Conservation (phyloP, 305 asterid species). For the Striga hermonthica region DNA sequence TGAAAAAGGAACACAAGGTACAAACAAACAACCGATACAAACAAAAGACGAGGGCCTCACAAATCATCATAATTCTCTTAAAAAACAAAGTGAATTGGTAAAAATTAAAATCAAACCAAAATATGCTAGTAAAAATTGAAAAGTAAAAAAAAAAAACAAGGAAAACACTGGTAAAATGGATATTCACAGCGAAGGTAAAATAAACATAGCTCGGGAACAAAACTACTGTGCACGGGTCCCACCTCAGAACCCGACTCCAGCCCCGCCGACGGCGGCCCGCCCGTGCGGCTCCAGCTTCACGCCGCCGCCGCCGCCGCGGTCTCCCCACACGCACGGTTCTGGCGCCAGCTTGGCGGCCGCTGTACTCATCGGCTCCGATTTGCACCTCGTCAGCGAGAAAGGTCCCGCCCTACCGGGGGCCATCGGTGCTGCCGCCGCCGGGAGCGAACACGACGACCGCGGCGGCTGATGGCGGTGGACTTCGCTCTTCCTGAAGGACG, state of each 20-base stretch:
- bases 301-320: slow-evolving; percentile 29
- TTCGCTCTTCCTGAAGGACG: slow-evolving; percentile 28
- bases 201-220: not conserved
- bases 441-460: slow-evolving; percentile 77
- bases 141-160: too few relatives aligned
- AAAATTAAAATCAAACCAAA: too few relatives aligned
- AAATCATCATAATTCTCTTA: too few relatives aligned
- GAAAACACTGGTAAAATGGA: too few relatives aligned
- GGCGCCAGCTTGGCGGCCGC: slow-evolving; percentile 86
- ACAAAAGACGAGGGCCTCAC: not conserved
- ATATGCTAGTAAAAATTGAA: too few relatives aligned
- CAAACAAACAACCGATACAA: not conserved
- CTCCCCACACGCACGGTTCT: slow-evolving; percentile 68
- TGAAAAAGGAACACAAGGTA: not conserved
- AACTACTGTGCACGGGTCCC: slow-evolving; percentile 23
- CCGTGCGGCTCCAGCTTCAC: slow-evolving; percentile 62
- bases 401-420: slow-evolving; percentile 63
- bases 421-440: slow-evolving; percentile 61
- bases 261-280: slow-evolving; percentile 58
- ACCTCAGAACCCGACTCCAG: slow-evolving; percentile 71
- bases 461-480: slow-evolving; percentile 42
- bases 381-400: slow-evolving; percentile 78
- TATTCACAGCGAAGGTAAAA: not conserved
- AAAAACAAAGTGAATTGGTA: too few relatives aligned
- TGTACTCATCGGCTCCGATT: slow-evolving; percentile 97